These are phyloP conservation scores for Cylindrotheca fusiformis DNA, from an alignment of 108 stramenopile species.

Conservation along the genomic window DNA sequence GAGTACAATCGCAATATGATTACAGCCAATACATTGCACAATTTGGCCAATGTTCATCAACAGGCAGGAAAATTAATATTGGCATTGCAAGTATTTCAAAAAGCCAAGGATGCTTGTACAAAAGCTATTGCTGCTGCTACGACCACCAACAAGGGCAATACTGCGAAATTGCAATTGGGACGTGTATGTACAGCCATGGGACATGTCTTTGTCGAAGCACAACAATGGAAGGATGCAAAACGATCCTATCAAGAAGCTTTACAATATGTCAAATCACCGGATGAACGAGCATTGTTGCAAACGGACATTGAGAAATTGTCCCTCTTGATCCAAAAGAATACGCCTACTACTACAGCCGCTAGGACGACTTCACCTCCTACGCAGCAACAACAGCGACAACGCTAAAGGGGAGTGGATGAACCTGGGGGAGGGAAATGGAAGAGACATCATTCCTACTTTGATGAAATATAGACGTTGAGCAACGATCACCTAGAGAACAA, in stretches of 20 bases:
- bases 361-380: no score
- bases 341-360: no score
- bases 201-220: slow-evolving; percentile 13
- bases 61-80: slow-evolving; percentile 13
- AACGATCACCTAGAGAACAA: no score
- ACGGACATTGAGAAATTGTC: not conserved
- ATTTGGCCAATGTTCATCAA: slow-evolving; percentile 45
- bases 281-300: not conserved
- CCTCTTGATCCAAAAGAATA: no score
- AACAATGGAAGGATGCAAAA: slow-evolving; percentile 14
- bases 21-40: slow-evolving; percentile 37
- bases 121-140: not conserved
- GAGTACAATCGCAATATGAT: slow-evolving; percentile 7
- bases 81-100: slow-evolving; percentile 21
- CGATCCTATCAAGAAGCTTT: slow-evolving; percentile 31
- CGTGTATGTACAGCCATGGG: slow-evolving; percentile 27
- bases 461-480: no score
- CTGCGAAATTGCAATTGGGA: slow-evolving; percentile 10
- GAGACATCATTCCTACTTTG: no score
- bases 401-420: no score
- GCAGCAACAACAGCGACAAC: no score
- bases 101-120: slow-evolving; percentile 20
- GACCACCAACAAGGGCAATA: not conserved
- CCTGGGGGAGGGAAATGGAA: no score
- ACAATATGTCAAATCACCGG: not conserved